Evolutionary conservation across 1,284 basidiomycete species (phyloP).

Genomic region (Stygiomarasmius scandens): DNA sequence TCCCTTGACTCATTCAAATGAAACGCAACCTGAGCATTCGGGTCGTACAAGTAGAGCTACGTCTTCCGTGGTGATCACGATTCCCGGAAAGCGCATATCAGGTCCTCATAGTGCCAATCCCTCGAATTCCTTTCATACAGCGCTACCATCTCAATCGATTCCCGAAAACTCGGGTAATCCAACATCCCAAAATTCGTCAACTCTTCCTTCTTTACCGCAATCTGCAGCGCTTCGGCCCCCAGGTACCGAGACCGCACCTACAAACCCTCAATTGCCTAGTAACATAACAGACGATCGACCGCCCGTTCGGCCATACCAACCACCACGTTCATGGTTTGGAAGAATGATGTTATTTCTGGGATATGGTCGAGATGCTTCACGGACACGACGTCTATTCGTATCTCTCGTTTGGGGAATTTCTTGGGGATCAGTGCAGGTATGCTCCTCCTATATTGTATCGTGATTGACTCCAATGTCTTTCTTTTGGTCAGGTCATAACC

Average conservation of each 20-base stretch:
- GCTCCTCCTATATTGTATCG: constrained; percentile 20
- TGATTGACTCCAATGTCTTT: background rate
- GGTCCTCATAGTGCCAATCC: constrained; percentile 15
- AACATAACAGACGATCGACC: constrained; percentile 7
- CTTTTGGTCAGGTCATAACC: constrained; percentile 44
- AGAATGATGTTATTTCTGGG: constrained; percentile 55
- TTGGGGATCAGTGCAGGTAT: constrained; percentile 63
- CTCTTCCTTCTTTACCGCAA: background rate
- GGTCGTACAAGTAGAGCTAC: background rate
- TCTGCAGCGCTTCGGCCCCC: background rate
- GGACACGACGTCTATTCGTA: constrained; percentile 58
- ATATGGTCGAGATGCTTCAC: constrained; percentile 56
- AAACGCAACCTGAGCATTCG: background rate
- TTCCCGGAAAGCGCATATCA: background rate
- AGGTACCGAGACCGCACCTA: background rate
- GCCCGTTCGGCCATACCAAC: constrained; percentile 15
- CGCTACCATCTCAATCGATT: background rate
- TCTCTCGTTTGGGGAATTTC: constrained; percentile 55
- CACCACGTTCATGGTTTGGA: constrained; percentile 27
- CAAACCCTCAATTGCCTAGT: background rate
- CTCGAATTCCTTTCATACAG: constrained; percentile 2
- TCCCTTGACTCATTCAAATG: background rate
- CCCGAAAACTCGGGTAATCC: background rate
- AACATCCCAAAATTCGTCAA: background rate
- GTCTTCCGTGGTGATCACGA: background rate